Evolutionary conservation across 805 yeast species (phyloP), one percentile per base, ranked within the genome.

Genomic region (Yamadazyma nakazawae): DNA sequence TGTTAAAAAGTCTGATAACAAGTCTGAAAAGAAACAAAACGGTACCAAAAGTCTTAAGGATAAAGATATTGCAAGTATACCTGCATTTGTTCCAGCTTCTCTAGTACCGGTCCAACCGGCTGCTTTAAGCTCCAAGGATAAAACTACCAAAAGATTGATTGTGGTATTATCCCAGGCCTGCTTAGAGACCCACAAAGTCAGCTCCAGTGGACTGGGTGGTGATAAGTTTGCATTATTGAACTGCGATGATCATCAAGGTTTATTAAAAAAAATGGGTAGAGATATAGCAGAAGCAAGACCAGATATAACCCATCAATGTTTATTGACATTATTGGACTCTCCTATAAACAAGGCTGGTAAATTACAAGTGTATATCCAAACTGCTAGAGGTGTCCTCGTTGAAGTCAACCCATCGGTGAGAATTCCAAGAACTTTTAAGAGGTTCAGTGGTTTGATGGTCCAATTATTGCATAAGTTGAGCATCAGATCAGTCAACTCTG

Each of bases 261-360:
- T 92, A 43, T 74, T 94, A 59, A 85, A 92, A 66, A 92, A 90
- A 64, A 89, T 92, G 96, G 96, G 96, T 44, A 81, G 98, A 63
- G 98, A 94, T 62, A 92, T 94, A 53, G 88, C 96, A 41, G 99
- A 94, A 63, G 98, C 97, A 7, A 82, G 99, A 67, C 99, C 99
- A n/a, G 99, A 94, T 66, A 94, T 94, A 60, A 94, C 99, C 37
- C 99, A 94, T 64, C 99, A 92, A 70, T 94, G 99, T 75, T 79
- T 94, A 36, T 76, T 94, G 67, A 92, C 99, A 3, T 75, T 94
- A 54, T 75, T 94, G 58, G 99, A 94, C 66, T 88, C 97, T n/a
- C 99, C 99, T 37, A 86, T 94, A 59, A 94, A 94, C 73, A 94
- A 94, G 68, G 98, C 97, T 6, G 99, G 99, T 8, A 88, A 82